A percentile compares a stretch with the other conserved stretches of the same genome.
phyloP scores from a whole-genome alignment of 164 flowering plant genomes.

The Kalanchoe fedtschenkoi region DNA sequence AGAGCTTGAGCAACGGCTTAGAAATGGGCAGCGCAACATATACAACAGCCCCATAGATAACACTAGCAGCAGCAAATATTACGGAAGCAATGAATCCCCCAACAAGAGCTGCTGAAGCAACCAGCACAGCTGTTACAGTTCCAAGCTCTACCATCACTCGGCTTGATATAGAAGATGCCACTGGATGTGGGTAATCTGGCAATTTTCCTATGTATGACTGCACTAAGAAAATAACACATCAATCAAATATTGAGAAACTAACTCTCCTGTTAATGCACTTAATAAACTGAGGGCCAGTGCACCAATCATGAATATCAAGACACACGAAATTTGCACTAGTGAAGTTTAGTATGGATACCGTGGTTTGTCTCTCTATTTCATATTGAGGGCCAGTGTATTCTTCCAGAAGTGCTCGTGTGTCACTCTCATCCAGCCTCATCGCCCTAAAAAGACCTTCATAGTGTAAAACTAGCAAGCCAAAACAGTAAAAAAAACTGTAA shows the following conservation, averaged over 20 bases:
- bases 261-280: no score
- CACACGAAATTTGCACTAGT: neutral
- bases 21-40: constrained; percentile 71
- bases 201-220: constrained; percentile 78
- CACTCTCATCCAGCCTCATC: constrained; percentile 41
- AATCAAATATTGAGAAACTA: neutral
- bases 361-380: constrained; percentile 62
- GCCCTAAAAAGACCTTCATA: constrained; percentile 35
- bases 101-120: constrained; percentile 60
- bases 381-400: constrained; percentile 60
- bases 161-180: constrained; percentile 88
- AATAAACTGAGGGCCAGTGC: no score
- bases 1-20: constrained; percentile 47
- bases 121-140: constrained; percentile 56
- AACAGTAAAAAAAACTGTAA: neutral
- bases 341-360: constrained; percentile 26
- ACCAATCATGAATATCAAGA: neutral
- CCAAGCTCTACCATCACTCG: constrained; percentile 88
- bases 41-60: constrained; percentile 35
- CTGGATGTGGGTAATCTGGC: constrained; percentile 77
- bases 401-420: constrained; percentile 43
- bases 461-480: constrained; percentile 5
- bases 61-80: constrained; percentile 63
- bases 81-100: constrained; percentile 80
- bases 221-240: constrained; percentile 15